Percentiles rank a stretch among this genome's conserved stretches.
phyloP scores from a whole-genome alignment of 768 basidiomycete species.

The Amanita brunnescens region DNA sequence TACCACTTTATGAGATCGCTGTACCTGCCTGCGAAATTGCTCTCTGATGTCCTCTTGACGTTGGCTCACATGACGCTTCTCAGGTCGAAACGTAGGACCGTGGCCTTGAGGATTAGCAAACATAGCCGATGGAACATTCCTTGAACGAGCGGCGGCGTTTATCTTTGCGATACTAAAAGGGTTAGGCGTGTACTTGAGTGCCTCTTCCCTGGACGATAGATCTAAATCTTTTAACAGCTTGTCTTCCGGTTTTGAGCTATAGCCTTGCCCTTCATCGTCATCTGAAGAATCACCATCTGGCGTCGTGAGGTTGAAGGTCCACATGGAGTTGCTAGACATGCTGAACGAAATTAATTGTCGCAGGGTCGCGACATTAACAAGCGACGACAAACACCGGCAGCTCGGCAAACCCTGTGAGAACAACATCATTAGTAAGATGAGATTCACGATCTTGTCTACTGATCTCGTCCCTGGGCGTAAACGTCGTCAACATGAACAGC shows the following conservation, averaged over 20 bases:
- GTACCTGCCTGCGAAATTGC: neutral
- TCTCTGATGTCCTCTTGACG: neutral
- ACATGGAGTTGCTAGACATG: constrained; percentile 1
- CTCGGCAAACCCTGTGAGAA: neutral
- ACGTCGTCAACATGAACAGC: too few relatives aligned
- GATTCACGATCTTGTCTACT: too few relatives aligned
- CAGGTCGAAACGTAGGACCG: neutral
- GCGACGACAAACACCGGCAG: neutral
- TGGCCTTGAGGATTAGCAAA: neutral
- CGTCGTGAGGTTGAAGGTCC: constrained; percentile 4
- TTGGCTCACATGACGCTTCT: neutral
- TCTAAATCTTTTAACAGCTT: constrained; percentile 43
- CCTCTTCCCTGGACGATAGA: constrained; percentile 49
- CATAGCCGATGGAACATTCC: neutral
- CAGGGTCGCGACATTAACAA: neutral
- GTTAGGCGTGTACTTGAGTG: constrained; percentile 61
- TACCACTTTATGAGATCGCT: neutral
- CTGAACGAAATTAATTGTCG: neutral
- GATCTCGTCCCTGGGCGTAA: too few relatives aligned
- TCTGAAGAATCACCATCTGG: neutral
- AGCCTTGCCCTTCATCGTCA: neutral
- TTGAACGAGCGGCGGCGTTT: constrained; percentile 52
- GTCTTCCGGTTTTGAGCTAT: constrained; percentile 15
- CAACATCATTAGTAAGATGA: too few relatives aligned
- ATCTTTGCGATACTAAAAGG: constrained; percentile 78